Evolutionary conservation across 208 protist species (phyloP).

Genomic region (Leishmania aethiopica): DNA sequence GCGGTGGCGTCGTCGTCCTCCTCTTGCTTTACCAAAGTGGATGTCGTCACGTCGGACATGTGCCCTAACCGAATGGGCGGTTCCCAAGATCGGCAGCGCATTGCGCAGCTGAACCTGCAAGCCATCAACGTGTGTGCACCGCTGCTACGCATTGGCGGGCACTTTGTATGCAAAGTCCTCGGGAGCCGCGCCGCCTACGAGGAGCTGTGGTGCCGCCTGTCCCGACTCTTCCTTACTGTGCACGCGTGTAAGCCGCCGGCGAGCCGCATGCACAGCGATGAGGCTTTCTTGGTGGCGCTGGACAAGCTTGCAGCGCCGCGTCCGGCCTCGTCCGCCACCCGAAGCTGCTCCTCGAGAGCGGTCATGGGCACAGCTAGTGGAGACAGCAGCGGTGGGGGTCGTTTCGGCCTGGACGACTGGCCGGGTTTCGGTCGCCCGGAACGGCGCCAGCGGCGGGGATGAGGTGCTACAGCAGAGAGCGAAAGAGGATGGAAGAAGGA

Average conservation of each 20-base stretch:
- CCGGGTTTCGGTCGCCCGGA: constrained; percentile 48
- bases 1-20: not conserved
- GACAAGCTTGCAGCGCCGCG: constrained; percentile 38
- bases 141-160: constrained; percentile 56
- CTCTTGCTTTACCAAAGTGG: constrained; percentile 28
- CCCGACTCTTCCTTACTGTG: constrained; percentile 47
- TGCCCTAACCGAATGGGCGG: constrained; percentile 82
- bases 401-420: constrained; percentile 75
- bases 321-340: not conserved
- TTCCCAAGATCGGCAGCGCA: constrained; percentile 68
- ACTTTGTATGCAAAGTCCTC: constrained; percentile 87
- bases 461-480: not conserved
- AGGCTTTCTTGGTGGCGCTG: constrained; percentile 67
- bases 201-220: constrained; percentile 40
- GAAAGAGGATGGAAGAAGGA: not conserved
- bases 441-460: not conserved
- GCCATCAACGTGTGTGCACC: constrained; percentile 54
- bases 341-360: not conserved
- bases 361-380: not conserved
- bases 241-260: constrained; percentile 69
- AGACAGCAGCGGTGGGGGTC: constrained; percentile 19
- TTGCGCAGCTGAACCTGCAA: constrained; percentile 48
- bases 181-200: constrained; percentile 53
- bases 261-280: constrained; percentile 71
- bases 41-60: constrained; percentile 87